These are phyloP conservation scores for Diddensiella santjacobensis DNA, from an alignment of 805 yeast genomes.

Conservation along the genomic window DNA sequence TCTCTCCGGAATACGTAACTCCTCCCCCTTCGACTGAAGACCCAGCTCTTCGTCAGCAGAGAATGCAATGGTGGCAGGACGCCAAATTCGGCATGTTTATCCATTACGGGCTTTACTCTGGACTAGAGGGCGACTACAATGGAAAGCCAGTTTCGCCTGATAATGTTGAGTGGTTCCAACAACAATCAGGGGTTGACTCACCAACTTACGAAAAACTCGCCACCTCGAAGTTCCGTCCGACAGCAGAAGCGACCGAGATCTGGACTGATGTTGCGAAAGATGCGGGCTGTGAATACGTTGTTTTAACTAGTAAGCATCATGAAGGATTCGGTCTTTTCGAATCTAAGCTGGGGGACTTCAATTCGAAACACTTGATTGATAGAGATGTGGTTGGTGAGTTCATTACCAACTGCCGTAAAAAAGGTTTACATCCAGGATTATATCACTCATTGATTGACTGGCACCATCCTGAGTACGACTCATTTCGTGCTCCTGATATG, in stretches of 20 bases:
- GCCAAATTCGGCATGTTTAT: constrained; percentile 22
- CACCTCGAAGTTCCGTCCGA: constrained; percentile 11
- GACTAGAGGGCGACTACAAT: constrained; percentile 19
- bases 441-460: constrained; percentile 22
- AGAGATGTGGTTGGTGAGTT: constrained; percentile 16
- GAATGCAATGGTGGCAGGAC: constrained; percentile 21
- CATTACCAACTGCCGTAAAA: constrained; percentile 10
- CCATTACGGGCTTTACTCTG: constrained; percentile 20
- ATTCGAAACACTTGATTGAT: constrained; percentile 4
- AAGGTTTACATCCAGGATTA: constrained; percentile 15
- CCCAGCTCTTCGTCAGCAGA: constrained; percentile 2
- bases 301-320: constrained; percentile 21
- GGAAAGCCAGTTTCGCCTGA: constrained; percentile 10
- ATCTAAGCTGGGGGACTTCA: constrained; percentile 10
- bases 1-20: background rate
- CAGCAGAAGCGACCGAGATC: constrained; percentile 4
- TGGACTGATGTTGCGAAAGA: constrained; percentile 19
- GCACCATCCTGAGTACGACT: constrained; percentile 21
- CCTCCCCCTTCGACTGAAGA: constrained; percentile 5
- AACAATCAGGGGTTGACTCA: constrained; percentile 15
- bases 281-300: constrained; percentile 20
- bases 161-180: constrained; percentile 21
- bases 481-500: constrained; percentile 5
- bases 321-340: constrained; percentile 21
- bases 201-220: constrained; percentile 14